Conservation (phyloP, 2,329 filamentous ascomycete genomes). For the Davidsoniella eucalypti region DNA sequence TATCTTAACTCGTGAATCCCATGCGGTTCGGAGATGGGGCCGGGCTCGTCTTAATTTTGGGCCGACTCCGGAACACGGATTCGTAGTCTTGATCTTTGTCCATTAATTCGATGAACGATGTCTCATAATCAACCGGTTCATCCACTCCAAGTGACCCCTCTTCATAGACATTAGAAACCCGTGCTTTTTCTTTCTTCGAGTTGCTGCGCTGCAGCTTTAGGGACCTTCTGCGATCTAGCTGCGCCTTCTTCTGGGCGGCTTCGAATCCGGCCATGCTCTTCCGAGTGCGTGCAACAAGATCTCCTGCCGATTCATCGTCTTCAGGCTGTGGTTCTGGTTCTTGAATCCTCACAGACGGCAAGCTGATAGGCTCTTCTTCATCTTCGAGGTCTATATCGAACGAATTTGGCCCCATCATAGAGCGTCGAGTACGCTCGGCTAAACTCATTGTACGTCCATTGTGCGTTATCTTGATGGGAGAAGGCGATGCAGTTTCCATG, state of each 20-base stretch:
- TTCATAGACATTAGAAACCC: constrained; percentile 25
- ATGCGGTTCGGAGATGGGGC: constrained; percentile 28
- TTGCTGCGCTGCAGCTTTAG: constrained; percentile 11
- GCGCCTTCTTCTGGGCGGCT: constrained; percentile 42
- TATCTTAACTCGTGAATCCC: constrained; percentile 7
- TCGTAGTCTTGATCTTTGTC: constrained; percentile 55
- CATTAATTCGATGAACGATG: constrained; percentile 51
- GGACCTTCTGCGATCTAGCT: constrained; percentile 38
- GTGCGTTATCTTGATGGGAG: constrained; percentile 33
- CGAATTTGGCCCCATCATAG: constrained; percentile 49
- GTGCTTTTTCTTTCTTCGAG: constrained; percentile 23
- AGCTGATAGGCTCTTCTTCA: constrained; percentile 19
- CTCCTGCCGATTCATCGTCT: constrained; percentile 23
- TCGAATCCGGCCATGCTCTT: constrained; percentile 47
- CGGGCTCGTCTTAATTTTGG: constrained; percentile 64
- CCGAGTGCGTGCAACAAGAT: constrained; percentile 40
- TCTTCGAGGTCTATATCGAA: constrained; percentile 15
- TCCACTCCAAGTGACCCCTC: constrained; percentile 19
- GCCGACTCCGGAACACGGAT: constrained; percentile 70
- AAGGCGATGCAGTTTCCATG: constrained; percentile 38
- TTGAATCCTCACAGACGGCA: constrained; percentile 13
- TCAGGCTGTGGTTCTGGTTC: constrained; percentile 10
- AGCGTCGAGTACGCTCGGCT: constrained; percentile 63
- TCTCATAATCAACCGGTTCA: constrained; percentile 17
- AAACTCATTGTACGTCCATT: constrained; percentile 44